Evolutionary conservation across 768 basidiomycete genomes (phyloP), one percentile per base, ranked within the genome.

Genomic region (Kwoniella dejecticola): DNA sequence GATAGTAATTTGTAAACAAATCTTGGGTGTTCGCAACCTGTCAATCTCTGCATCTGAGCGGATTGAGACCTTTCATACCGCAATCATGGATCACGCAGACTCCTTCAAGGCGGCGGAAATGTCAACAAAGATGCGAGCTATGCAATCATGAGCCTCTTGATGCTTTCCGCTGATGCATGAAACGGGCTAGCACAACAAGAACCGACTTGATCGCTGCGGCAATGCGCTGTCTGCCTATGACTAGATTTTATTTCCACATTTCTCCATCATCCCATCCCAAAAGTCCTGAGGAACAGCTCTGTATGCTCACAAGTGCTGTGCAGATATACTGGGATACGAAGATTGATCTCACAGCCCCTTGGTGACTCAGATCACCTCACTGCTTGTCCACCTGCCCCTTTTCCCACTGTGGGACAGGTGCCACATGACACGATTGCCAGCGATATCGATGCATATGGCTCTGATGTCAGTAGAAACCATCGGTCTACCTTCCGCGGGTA

Each of bases 1-100:
- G 13, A 26, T n/a, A 50, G 17, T 29, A 50, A 24, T 24, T 50
- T 50, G 48, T 50, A 50, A 50, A 50, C 48, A 50, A 50, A 50
- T 50, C 48, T 50, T 42, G 6, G 29, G 17, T 31, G 27, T 50
- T n/a, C 48, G 23, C 11, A 50, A 17, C 8, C 5, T 17, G 27
- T 50, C 48, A n/a, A n/a, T n/a, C n/a, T n/a, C n/a, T n/a, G n/a
- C 48, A 50, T 17, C n/a, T 1, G n/a, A 6, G 48, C 4, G 48
- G 29, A 15, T 31, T 50, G 17, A 21, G 17, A 19, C 13, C 17
- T 4, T 33, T 50, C 30, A 21, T 31, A 17, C n/a, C n/a, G n/a
- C 17, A 15, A 24, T 50, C 6, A 15, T 31, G 10, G 30, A 19
- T 50, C 1, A 31, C 19, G 4, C 12, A 31, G 23, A 26, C 15